Base-by-base conservation (phyloP, 75 land plant species). In the Cupressus sempervirens region DNA sequence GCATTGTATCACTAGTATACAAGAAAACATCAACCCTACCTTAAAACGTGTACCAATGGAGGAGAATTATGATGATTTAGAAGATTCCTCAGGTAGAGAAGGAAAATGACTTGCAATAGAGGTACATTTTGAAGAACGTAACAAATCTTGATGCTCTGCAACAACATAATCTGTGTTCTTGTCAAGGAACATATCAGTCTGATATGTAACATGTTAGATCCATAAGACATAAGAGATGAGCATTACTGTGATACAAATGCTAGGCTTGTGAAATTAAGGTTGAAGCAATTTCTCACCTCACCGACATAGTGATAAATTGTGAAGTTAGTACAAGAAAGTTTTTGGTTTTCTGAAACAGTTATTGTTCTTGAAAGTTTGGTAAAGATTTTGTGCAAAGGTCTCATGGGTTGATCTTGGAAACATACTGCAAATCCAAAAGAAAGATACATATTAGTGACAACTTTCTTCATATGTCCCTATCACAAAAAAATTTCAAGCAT, bases 131-230 rank as follows among this genome's bases (percentile, higher is more conserved):
- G 99, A 96, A 88, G 95, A 93, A 89, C 86, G 84, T 85, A 98
- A 85, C 43, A 98, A 91, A 30, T 93, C 94, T 83, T 98, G 99
- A 87, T 98, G 99, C 89, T 98, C 99, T 84, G 97, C 99, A 91
- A 98, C 92, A 83, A 98, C 98, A 90, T 98, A 98, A 86, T 98
- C 99, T 86, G 96, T 98, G 85, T 98, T 98, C 88, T 98, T 98
- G 85, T 98, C 99, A 58, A 98, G 87, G 86, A 98, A 98, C 53
- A 91, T 67, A 12, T 98, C 98, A 5, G 99, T 97, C 90, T 98
- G 98, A 86, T 98, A 98, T 15, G 98, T 98, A 41, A 98, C 99
- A 98, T 98, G 93, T 75, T 85, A 85, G 30, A 38, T 29, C 81
- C 73, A 23, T 52, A 75, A 80, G 11, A n/a, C 8, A 50, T 0